Evolutionary conservation across 208 protist species (phyloP).

Genomic region (Leishmania arabica): DNA sequence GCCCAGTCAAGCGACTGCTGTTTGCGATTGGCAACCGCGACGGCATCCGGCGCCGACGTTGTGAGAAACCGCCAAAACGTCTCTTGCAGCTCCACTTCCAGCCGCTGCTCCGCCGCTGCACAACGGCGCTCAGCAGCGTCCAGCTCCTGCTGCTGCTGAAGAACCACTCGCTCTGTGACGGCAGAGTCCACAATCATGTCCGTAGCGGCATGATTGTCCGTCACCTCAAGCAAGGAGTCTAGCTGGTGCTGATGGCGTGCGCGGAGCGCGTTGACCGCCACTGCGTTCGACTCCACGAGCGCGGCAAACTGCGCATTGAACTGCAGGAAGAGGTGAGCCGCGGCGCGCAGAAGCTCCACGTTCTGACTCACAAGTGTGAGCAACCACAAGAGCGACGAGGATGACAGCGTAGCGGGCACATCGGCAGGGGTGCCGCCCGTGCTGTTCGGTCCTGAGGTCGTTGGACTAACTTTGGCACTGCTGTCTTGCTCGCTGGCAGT

Average conservation of each 20-base stretch:
- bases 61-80: conserved; percentile 50
- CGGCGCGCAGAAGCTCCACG: conserved; percentile 45
- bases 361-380: conserved; percentile 71
- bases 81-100: conserved; percentile 47
- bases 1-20: conserved; percentile 16
- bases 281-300: conserved; percentile 21
- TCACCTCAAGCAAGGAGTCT: conserved; percentile 55
- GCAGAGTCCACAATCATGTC: conserved; percentile 73
- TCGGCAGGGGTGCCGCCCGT: not conserved
- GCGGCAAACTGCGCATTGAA: conserved; percentile 54
- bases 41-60: conserved; percentile 58
- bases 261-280: conserved; percentile 39
- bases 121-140: conserved; percentile 40
- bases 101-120: conserved; percentile 15
- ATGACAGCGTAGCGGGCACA: not conserved
- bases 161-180: conserved; percentile 58
- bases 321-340: conserved; percentile 58
- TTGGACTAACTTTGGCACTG: not conserved
- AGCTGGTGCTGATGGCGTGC: conserved; percentile 61
- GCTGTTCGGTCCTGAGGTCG: not conserved
- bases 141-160: conserved; percentile 66
- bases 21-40: conserved; percentile 36
- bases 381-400: conserved; percentile 52
- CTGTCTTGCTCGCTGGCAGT: conserved; percentile 6
- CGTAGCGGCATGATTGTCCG: conserved; percentile 27